Evolutionary conservation across 2,329 filamentous ascomycete genomes (phyloP).

Genomic region (Scedosporium dehoogii): DNA sequence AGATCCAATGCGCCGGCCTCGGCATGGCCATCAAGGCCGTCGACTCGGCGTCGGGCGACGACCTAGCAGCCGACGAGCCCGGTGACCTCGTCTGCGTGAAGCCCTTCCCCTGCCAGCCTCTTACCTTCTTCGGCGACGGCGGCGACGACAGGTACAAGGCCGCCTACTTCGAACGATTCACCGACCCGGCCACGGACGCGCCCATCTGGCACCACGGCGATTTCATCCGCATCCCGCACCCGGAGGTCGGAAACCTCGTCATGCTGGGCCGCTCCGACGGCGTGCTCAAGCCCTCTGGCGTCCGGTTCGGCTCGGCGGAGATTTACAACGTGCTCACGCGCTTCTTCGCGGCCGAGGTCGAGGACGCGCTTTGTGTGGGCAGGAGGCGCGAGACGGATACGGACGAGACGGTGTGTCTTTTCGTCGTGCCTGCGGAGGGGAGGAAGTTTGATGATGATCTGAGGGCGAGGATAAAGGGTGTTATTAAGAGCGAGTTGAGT

Average conservation of each 20-base stretch:
- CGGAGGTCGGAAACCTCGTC: slow-evolving; percentile 63
- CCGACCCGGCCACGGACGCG: slow-evolving; percentile 24
- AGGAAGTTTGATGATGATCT: slow-evolving; percentile 50
- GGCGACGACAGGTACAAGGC: slow-evolving; percentile 69
- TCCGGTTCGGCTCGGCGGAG: slow-evolving; percentile 87
- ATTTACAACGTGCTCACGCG: slow-evolving; percentile 91
- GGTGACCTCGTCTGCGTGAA: slow-evolving; percentile 82
- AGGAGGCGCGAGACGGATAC: slow-evolving; percentile 58
- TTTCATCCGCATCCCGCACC: slow-evolving; percentile 62
- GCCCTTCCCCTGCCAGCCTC: slow-evolving; percentile 84
- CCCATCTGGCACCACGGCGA: slow-evolving; percentile 89
- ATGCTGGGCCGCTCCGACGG: slow-evolving; percentile 93
- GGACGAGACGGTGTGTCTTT: slow-evolving; percentile 82
- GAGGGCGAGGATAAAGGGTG: slow-evolving; percentile 51
- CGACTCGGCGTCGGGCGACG: slow-evolving; percentile 45
- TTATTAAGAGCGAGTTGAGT: slow-evolving; percentile 69
- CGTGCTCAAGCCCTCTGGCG: slow-evolving; percentile 82
- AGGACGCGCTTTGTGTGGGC: slow-evolving; percentile 83
- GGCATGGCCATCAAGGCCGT: slow-evolving; percentile 66
- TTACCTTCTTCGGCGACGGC: slow-evolving; percentile 71
- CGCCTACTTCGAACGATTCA: slow-evolving; percentile 83
- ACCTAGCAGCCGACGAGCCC: slow-evolving; percentile 52
- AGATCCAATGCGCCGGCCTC: slow-evolving; percentile 69
- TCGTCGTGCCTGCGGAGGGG: slow-evolving; percentile 64
- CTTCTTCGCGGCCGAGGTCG: slow-evolving; percentile 67